Evolutionary conservation across 1,139 yeast genomes (phyloP), one percentile per base, ranked within the genome.

Genomic region (Hemisphaericaspora xylanilytica): DNA sequence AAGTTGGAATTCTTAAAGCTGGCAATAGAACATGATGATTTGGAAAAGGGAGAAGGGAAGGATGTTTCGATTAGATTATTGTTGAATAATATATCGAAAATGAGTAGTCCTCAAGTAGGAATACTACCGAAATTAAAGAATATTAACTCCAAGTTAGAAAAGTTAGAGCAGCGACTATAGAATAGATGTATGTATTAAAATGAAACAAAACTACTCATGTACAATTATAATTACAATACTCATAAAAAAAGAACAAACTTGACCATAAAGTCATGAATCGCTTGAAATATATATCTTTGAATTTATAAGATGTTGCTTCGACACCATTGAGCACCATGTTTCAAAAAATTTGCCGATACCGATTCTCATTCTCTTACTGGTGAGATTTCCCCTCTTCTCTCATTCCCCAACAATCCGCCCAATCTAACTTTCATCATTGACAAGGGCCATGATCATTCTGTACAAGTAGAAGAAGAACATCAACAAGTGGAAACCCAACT

Each of bases 401-500:
- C 11, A 16, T 8, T 16, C 21, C 12, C 7, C 8, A 28, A 13
- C 6, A 6, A 13, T 13, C 16, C 5, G 17, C 6, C 16, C 8
- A 6, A 9, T 33, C 40, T 56, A 61, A 40, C 41, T 42, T 31
- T 68, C 86, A 49, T 84, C 89, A 37, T 81, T 76, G 56, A 92
- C 92, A 63, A 92, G 78, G 33, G 96, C 94, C 75, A 90, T 85
- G 69, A 92, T 90, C 96, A 92, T 87, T 70, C 95, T 83, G 75
- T 90, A 92, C 58, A 92, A 78, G 76, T 89, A 90, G 75, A 79
- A 89, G 83, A 92, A 92, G 78, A 92, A 92, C 83, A 90, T 75
- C 56, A 89, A 69, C 54, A 92, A 73, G 62, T 89, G 94, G 80
- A 87, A 87, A 10, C 95, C 97, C 56, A 92, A 78, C 66, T 92